Percentiles rank a stretch among this genome's conserved stretches.
Conservation (phyloP, 2,329 filamentous ascomycete genomes). For the Colletotrichum sp. region DNA sequence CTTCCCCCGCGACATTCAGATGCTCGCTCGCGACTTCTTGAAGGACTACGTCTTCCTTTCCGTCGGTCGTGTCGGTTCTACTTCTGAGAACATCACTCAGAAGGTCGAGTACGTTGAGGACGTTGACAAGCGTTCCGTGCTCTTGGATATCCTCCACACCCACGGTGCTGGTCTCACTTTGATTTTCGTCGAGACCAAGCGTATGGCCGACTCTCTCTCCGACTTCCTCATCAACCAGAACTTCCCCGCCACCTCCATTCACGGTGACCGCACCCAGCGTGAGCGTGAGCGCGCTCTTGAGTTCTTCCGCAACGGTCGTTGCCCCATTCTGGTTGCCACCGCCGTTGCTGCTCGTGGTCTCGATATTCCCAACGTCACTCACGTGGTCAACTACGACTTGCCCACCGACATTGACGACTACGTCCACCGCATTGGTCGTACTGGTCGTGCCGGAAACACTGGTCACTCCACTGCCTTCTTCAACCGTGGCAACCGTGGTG, state of each 20-base stretch:
- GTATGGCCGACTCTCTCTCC: conserved; percentile 96
- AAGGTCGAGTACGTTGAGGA: conserved; percentile 99
- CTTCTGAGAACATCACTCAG: conserved; percentile 99
- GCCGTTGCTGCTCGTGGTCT: conserved; percentile 91
- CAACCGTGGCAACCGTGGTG: conserved; percentile 98
- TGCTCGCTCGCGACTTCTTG: conserved; percentile 97
- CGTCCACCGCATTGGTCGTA: conserved; percentile 99
- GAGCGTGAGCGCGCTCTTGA: conserved; percentile 98
- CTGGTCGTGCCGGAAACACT: conserved; percentile 98
- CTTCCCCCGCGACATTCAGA: conserved; percentile 98
- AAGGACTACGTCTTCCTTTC: conserved; percentile 99
- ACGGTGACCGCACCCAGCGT: conserved; percentile 97
- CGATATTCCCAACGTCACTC: conserved; percentile 95
- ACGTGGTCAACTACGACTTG: conserved; percentile 99
- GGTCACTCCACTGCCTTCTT: conserved; percentile 99
- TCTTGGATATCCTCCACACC: conserved; percentile 96
- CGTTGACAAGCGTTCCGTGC: conserved; percentile 94
- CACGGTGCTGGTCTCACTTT: conserved; percentile 88
- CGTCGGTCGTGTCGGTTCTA: conserved; percentile 97
- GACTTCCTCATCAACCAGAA: conserved; percentile 99
- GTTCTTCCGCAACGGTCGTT: conserved; percentile 95
- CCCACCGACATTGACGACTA: conserved; percentile 99
- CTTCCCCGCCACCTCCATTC: conserved; percentile 97
- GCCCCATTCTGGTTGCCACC: conserved; percentile 95
- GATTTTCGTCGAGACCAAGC: conserved; percentile 99